Percentiles rank a stretch among this genome's conserved stretches.
These are phyloP conservation scores for Fusarium compactum DNA, from an alignment of 2,329 filamentous ascomycete species.

Conservation along the genomic window DNA sequence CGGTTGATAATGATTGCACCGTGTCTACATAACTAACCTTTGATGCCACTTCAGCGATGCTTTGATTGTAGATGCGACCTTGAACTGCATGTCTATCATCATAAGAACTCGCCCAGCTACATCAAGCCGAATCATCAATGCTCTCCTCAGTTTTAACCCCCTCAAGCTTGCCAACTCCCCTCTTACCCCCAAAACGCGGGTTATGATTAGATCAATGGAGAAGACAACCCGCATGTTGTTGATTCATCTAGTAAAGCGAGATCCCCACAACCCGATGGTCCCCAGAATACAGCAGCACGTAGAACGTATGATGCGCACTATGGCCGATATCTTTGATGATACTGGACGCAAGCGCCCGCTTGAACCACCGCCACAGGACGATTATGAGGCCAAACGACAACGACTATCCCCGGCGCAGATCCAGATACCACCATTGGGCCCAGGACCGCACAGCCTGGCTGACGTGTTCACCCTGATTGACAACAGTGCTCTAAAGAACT, in stretches of 20 bases:
- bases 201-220: slow-evolving; percentile 93
- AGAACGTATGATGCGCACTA: slow-evolving; percentile 82
- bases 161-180: slow-evolving; percentile 81
- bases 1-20: not conserved
- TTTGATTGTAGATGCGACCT: slow-evolving; percentile 86
- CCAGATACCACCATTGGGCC: slow-evolving; percentile 76
- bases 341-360: slow-evolving; percentile 80
- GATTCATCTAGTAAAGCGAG: slow-evolving; percentile 86
- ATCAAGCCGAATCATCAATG: slow-evolving; percentile 85
- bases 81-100: slow-evolving; percentile 88
- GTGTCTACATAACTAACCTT: slow-evolving; percentile 9
- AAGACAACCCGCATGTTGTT: slow-evolving; percentile 89
- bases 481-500: slow-evolving; percentile 78
- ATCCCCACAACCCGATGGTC: slow-evolving; percentile 80
- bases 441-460: slow-evolving; percentile 81
- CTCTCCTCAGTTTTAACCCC: slow-evolving; percentile 92
- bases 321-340: slow-evolving; percentile 84
- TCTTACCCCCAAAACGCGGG: slow-evolving; percentile 81
- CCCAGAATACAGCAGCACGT: slow-evolving; percentile 88
- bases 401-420: slow-evolving; percentile 64
- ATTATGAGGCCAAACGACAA: slow-evolving; percentile 85
- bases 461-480: slow-evolving; percentile 87
- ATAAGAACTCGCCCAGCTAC: slow-evolving; percentile 85
- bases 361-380: slow-evolving; percentile 77
- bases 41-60: slow-evolving; percentile 74